Evolutionary conservation across 441 rosid species (phyloP).

Genomic region (Capsella rubella): DNA sequence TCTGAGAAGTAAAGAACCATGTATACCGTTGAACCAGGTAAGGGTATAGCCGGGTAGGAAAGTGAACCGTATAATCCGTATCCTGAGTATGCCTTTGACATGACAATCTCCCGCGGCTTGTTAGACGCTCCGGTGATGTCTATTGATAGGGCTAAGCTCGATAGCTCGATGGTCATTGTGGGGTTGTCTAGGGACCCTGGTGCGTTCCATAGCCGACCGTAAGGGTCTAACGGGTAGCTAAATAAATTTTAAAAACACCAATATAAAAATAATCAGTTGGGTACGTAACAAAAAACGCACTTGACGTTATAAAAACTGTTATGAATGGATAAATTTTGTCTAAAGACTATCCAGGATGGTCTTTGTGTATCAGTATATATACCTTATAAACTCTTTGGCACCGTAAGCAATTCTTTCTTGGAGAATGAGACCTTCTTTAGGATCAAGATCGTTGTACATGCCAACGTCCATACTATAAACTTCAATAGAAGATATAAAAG

Average conservation of each 20-base stretch:
- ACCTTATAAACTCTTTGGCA: constrained; percentile 52
- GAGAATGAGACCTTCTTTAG: constrained; percentile 44
- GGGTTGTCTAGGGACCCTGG: not conserved
- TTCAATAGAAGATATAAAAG: constrained; percentile 61
- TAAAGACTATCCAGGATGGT: not conserved
- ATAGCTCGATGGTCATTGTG: constrained; percentile 29
- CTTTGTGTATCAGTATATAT: constrained; percentile 1
- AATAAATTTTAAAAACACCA: constrained; percentile 18
- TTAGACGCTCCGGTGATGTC: constrained; percentile 26
- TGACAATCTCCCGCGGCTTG: constrained; percentile 47
- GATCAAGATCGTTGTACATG: constrained; percentile 49
- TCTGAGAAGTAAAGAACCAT: constrained; percentile 60
- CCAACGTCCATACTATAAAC: constrained; percentile 39
- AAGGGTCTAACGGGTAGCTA: constrained; percentile 45
- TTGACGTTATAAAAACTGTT: no score
- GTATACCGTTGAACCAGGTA: constrained; percentile 24
- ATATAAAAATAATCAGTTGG: not conserved
- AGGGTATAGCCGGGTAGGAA: constrained; percentile 9
- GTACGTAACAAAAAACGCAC: no score
- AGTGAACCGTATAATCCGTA: constrained; percentile 7
- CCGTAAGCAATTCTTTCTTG: constrained; percentile 47
- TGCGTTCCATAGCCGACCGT: constrained; percentile 55
- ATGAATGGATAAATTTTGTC: no score
- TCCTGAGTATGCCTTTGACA: constrained; percentile 50
- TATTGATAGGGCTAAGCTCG: constrained; percentile 36